These are phyloP conservation scores for Suhomyces faveliae DNA, from an alignment of 805 yeast genomes.

Conservation along the genomic window DNA sequence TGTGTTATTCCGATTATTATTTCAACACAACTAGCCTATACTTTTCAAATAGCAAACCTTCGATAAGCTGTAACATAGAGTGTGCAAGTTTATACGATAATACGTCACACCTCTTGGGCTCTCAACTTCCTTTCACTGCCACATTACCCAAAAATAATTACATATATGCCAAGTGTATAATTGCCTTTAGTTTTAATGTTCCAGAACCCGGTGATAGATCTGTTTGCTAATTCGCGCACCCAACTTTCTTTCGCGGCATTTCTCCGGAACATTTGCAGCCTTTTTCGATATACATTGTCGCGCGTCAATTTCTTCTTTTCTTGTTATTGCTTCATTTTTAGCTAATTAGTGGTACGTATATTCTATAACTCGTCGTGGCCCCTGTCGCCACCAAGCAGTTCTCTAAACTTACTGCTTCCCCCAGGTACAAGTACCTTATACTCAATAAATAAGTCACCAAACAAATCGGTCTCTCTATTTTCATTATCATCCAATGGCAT, in stretches of 20 bases:
- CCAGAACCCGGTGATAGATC: too few species aligned
- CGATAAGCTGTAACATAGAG: too few species aligned
- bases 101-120: too few species aligned
- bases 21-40: too few species aligned
- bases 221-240: too few species aligned
- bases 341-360: neutral
- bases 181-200: too few species aligned
- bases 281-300: neutral
- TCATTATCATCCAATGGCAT: constrained; percentile 65
- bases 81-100: too few species aligned
- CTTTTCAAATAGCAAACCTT: too few species aligned
- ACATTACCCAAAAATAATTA: too few species aligned
- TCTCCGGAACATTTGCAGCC: neutral
- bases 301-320: neutral
- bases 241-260: neutral
- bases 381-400: constrained; percentile 6
- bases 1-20: too few species aligned
- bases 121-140: too few species aligned
- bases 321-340: neutral
- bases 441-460: constrained; percentile 29
- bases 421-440: constrained; percentile 43
- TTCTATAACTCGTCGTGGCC: constrained; percentile 24
- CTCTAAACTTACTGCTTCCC: constrained; percentile 4
- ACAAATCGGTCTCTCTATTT: constrained; percentile 33
- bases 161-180: too few species aligned